Evolutionary conservation across 2,329 filamentous ascomycete species (phyloP), one percentile per base, ranked within the genome.

Genomic region (Didymella arachidicola): DNA sequence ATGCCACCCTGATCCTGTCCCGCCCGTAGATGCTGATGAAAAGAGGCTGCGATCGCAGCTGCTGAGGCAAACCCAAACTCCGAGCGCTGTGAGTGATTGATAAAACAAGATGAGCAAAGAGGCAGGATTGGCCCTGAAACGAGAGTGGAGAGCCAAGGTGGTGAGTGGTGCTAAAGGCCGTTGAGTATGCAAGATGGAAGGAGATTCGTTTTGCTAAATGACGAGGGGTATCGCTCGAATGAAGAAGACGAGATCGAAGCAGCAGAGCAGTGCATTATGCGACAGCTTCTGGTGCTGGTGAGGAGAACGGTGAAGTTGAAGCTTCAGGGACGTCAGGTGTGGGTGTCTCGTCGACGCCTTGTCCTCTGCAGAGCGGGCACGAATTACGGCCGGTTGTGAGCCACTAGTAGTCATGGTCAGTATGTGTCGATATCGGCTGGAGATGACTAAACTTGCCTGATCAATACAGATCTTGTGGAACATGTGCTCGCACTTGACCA

Each of bases 381-480:
- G 85, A 87, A 69, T 88, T 88, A 55, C 86, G 85, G 49, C 86
- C 86, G 56, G 87, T 89, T 18, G 86, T 89, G 45, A 90, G 79
- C 87, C 87, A 90, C 86, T 89, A 59, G 7, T 5, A 53, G 52
- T 14, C 7, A 12, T 12, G 16, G 45, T 56, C 18, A 45, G 45
- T 16, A n/a, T 18, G 34, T 49, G 27, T 46, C 12, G 12, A 14
- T 19, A 2, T 10, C 12, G 16, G 22, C n/a, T 26, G 7, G 12
- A 7, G 16, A 7, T 1, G 1, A 16, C 16, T 4, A 18, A 38
- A 70, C 82, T 68, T 79, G 88, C 87, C 81, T 89, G 84, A 72
- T 90, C 87, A 72, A 90, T 89, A 73, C 87, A 90, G 65, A 88
- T 84, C 63, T 82, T 83, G 75, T 90, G 87, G 75, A 88, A 90